Evolutionary conservation across 2,329 filamentous ascomycete genomes (phyloP), one percentile per base, ranked within the genome.

Genomic region (Cercospora janseana): DNA sequence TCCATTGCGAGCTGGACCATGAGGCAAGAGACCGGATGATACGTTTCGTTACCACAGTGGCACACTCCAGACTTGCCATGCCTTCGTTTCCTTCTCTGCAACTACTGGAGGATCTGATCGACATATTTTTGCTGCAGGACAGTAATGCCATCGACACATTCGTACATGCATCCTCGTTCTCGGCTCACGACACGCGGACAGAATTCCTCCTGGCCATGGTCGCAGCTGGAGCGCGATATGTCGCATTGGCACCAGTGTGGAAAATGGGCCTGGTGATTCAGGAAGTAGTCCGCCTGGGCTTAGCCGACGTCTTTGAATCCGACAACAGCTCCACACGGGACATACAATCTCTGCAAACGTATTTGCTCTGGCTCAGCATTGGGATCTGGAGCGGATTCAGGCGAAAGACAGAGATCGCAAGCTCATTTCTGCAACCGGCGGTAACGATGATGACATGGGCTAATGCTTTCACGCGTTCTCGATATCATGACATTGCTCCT

Each of bases 71-170:
- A 20, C 48, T 60, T 1, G 35, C 80, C 18, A 79, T 76, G 23
- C 77, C 74, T 1, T 82, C 81, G 0, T 85, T 86, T 52, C 81
- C 81, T 0, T 80, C 79, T 1, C 71, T 79, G 7, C 75, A 80
- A 13, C 64, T 80, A 16, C 70, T 85, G 52, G 81, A 85, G 53
- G 78, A 76, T 3, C 70, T 85, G 51, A 70, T 82, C 5, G 78
- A 84, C 49, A 75, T 79, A 35, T 84, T 79, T 57, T 66, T 84
- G 16, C 3, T 77, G 1, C 72, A 75, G 3, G 78, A 82, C 44
- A 67, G 72, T 31, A 77, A 81, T 44, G 67, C 72, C 15, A 72
- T 81, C 0, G 79, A 77, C 23, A 72, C 73, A 29, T 83, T 76
- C 70, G 74, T 86, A 47, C 82, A 86, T 63, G 73, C 79, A 29